Conservation (phyloP, 495 filamentous ascomycete genomes). For the Evansstolkia leycettana region DNA sequence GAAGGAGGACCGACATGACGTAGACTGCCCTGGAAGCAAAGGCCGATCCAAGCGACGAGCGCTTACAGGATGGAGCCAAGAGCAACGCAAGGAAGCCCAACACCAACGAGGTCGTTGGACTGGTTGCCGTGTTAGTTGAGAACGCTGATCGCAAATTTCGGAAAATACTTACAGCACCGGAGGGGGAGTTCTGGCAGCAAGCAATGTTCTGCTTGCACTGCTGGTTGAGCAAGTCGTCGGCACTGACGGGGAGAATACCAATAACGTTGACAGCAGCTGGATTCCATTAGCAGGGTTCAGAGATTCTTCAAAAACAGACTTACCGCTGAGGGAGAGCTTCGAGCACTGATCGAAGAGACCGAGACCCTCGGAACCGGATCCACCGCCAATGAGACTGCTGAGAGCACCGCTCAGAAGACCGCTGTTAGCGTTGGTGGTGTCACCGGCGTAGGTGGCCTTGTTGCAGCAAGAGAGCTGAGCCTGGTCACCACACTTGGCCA, state of each 20-base stretch:
- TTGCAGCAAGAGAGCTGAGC: conserved; percentile 37
- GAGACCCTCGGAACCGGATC: conserved; percentile 19
- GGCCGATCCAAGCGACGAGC: conserved; percentile 1
- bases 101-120: conserved; percentile 25
- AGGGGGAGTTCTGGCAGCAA: conserved; percentile 35
- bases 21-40: background rate
- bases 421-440: conserved; percentile 18
- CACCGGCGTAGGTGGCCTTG: conserved; percentile 33
- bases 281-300: no score
- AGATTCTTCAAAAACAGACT: no score
- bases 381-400: conserved; percentile 17
- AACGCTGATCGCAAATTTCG: no score
- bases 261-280: conserved; percentile 13
- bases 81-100: conserved; percentile 35
- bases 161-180: conserved; percentile 18
- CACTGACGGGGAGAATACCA: conserved; percentile 15
- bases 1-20: background rate
- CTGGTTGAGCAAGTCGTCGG: conserved; percentile 29
- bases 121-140: conserved; percentile 9
- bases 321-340: conserved; percentile 17
- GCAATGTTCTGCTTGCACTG: conserved; percentile 40
- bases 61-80: conserved; percentile 37
- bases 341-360: conserved; percentile 29
- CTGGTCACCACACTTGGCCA: conserved; percentile 34
- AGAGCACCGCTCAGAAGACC: conserved; percentile 20